These are phyloP conservation scores for Fulvia fulva DNA, from an alignment of 2,329 filamentous ascomycete species.

Conservation along the genomic window DNA sequence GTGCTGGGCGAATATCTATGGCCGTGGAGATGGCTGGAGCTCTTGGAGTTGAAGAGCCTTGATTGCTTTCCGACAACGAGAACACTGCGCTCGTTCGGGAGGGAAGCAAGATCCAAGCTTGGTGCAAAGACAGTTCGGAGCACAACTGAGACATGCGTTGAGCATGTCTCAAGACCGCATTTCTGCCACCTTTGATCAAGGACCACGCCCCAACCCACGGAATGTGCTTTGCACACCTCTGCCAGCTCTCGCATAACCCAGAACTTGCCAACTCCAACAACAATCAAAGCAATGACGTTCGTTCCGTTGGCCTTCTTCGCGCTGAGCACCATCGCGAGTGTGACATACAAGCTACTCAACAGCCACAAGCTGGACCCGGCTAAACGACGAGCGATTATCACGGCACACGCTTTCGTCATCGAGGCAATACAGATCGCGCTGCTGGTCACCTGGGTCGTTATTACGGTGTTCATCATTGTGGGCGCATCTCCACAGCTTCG, in stretches of 20 bases:
- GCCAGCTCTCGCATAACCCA: not conserved
- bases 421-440: slow-evolving; percentile 10
- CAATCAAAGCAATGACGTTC: not conserved
- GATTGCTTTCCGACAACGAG: too few relatives aligned
- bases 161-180: slow-evolving; percentile 5
- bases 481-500: not conserved
- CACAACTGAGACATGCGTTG: not conserved
- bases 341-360: slow-evolving; percentile 5
- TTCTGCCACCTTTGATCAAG: not conserved
- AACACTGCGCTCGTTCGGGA: too few relatives aligned
- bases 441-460: not conserved
- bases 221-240: not conserved
- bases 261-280: not conserved
- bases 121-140: not conserved
- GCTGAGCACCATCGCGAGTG: slow-evolving; percentile 5
- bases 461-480: not conserved
- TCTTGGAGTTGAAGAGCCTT: not conserved
- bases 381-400: not conserved
- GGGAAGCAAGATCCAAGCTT: not conserved
- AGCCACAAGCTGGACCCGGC: not conserved
- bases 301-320: not conserved
- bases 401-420: slow-evolving; percentile 12
- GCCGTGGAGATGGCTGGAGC: slow-evolving; percentile 7
- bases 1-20: slow-evolving; percentile 33
- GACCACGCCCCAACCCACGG: not conserved